A percentile compares a stretch with the other conserved stretches of the same genome.
phyloP scores from a whole-genome alignment of 148 eudicot genomes.

The Tetragonia tetragonoides region DNA sequence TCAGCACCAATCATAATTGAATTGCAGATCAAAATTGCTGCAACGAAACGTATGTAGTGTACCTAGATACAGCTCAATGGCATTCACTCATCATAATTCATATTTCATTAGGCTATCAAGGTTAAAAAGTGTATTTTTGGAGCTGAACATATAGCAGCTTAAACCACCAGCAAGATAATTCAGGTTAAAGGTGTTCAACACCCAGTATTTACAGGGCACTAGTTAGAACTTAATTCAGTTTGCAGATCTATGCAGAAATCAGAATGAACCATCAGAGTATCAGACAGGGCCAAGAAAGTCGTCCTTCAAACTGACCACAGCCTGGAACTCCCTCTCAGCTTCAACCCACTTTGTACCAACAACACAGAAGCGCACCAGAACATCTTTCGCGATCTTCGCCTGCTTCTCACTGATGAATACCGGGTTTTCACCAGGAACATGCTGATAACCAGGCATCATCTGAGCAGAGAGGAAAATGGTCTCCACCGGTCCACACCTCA shows the following conservation, averaged over 20 bases:
- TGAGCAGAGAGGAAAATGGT: constrained; percentile 55
- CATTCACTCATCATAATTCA: too few species aligned
- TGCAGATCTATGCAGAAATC: too few species aligned
- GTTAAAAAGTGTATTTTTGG: too few species aligned
- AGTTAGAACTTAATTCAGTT: neutral
- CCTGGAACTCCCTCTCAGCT: constrained; percentile 57
- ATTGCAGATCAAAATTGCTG: too few species aligned
- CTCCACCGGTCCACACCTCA: constrained; percentile 65
- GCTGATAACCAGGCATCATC: constrained; percentile 61
- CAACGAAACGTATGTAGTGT: too few species aligned
- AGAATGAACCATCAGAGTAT: constrained; percentile 6
- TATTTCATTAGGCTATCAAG: too few species aligned
- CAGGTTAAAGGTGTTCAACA: neutral
- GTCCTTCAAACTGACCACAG: constrained; percentile 60
- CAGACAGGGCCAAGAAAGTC: constrained; percentile 61
- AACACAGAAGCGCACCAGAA: constrained; percentile 46
- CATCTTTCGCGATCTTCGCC: constrained; percentile 58
- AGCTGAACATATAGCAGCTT: too few species aligned
- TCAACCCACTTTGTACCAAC: constrained; percentile 58
- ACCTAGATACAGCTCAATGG: too few species aligned
- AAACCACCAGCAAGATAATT: too few species aligned
- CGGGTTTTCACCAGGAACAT: constrained; percentile 64
- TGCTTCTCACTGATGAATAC: constrained; percentile 57
- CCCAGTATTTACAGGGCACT: neutral
- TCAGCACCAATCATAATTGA: too few species aligned